Evolutionary conservation across 2,329 filamentous ascomycete genomes (phyloP).

Genomic region (Aspergillus transmontanensis): DNA sequence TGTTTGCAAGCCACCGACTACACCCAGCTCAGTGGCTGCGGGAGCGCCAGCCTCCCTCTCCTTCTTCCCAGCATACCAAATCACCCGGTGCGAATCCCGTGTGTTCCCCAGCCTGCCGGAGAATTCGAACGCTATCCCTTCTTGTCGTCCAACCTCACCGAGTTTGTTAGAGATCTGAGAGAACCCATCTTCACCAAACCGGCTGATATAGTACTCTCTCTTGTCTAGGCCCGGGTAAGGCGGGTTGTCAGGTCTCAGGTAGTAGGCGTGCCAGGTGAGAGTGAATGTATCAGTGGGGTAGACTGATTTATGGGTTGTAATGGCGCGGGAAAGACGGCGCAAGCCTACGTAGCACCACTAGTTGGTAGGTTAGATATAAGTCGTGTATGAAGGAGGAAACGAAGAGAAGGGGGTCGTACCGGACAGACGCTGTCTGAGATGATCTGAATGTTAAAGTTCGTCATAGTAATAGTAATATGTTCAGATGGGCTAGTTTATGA

Average conservation of each 20-base stretch:
- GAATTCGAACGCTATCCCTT: slow-evolving; percentile 74
- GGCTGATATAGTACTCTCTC: slow-evolving; percentile 60
- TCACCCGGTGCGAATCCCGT: slow-evolving; percentile 74
- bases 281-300: slow-evolving; percentile 72
- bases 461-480: slow-evolving; percentile 55
- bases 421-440: slow-evolving; percentile 83
- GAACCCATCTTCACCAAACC: slow-evolving; percentile 66
- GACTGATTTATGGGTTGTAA: slow-evolving; percentile 64
- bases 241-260: slow-evolving; percentile 70
- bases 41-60: slow-evolving; percentile 17
- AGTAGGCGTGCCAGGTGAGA: slow-evolving; percentile 77
- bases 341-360: slow-evolving; percentile 77
- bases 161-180: slow-evolving; percentile 62
- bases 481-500: background rate
- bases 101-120: slow-evolving; percentile 74
- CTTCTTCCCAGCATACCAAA: slow-evolving; percentile 67
- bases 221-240: slow-evolving; percentile 55
- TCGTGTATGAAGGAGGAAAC: background rate
- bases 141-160: slow-evolving; percentile 58
- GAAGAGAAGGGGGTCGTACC: slow-evolving; percentile 27
- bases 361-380: slow-evolving; percentile 13
- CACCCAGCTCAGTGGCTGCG: slow-evolving; percentile 24
- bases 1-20: slow-evolving; percentile 56
- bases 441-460: slow-evolving; percentile 73
- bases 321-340: slow-evolving; percentile 72